These are phyloP conservation scores for Lepidium campestre DNA, from an alignment of 441 rosid species.

Conservation along the genomic window DNA sequence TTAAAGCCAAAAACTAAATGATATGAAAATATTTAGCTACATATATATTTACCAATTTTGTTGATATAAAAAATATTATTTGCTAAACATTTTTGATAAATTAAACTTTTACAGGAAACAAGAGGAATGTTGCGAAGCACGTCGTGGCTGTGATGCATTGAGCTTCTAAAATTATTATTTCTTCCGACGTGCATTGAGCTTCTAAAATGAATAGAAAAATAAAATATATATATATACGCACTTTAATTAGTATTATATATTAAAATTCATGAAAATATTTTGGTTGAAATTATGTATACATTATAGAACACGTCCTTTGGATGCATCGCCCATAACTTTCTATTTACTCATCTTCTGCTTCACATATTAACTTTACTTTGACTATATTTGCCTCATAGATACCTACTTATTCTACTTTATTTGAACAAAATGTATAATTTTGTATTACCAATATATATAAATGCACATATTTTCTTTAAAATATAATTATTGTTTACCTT, in stretches of 20 bases:
- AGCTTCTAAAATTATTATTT: conserved; percentile 10
- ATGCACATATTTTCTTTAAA: too few species aligned
- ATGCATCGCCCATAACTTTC: conserved; percentile 13
- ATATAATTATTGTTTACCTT: too few species aligned
- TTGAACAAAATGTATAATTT: background rate
- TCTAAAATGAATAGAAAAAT: background rate
- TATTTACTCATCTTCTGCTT: conserved; percentile 14
- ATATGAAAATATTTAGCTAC: background rate
- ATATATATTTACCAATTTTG: background rate
- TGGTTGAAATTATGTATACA: background rate
- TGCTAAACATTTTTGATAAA: background rate
- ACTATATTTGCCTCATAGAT: conserved; percentile 10
- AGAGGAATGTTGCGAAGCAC: conserved; percentile 27
- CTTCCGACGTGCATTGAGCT: conserved; percentile 22
- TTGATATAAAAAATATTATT: background rate
- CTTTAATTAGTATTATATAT: background rate
- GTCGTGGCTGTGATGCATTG: conserved; percentile 20
- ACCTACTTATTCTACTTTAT: conserved; percentile 8
- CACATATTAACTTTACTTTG: conserved; percentile 26
- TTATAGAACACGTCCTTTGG: conserved; percentile 14
- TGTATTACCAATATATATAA: too few species aligned
- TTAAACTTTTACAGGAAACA: background rate
- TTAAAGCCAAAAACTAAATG: background rate
- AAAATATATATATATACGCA: background rate
- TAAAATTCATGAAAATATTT: background rate